Conservation (phyloP, 768 basidiomycete genomes). For the Pulveroboletus sp. region DNA sequence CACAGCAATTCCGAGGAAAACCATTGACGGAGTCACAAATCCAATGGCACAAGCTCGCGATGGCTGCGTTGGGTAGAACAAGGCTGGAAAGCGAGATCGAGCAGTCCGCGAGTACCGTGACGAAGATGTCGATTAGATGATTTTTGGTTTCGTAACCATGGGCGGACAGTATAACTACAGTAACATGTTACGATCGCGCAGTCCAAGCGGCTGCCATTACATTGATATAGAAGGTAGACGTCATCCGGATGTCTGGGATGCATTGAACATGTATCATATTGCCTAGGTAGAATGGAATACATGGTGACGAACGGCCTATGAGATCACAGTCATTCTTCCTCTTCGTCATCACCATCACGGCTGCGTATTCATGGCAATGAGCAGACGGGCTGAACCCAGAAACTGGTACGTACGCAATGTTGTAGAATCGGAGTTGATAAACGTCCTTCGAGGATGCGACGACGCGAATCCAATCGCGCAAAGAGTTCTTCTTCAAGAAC, state of each 20-base stretch:
- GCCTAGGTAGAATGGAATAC: slow-evolving; percentile 1
- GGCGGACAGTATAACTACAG: background rate
- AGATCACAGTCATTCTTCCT: slow-evolving; percentile 40
- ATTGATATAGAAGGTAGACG: background rate
- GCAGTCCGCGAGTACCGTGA: background rate
- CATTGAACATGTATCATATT: slow-evolving; percentile 9
- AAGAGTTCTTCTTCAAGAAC: slow-evolving; percentile 95
- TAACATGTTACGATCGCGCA: background rate
- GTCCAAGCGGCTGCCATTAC: background rate
- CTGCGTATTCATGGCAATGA: slow-evolving; percentile 22
- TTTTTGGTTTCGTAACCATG: background rate
- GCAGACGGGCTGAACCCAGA: background rate
- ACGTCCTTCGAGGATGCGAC: slow-evolving; percentile 91
- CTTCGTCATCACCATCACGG: slow-evolving; percentile 52
- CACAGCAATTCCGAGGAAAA: slow-evolving; percentile 64
- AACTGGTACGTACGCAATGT: slow-evolving; percentile 64
- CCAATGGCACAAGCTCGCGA: slow-evolving; percentile 70
- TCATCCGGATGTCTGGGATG: background rate
- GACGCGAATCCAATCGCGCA: slow-evolving; percentile 97
- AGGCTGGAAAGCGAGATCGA: slow-evolving; percentile 35
- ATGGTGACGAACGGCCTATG: background rate
- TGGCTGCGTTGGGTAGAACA: slow-evolving; percentile 55
- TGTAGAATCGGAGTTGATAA: slow-evolving; percentile 95
- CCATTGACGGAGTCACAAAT: slow-evolving; percentile 54
- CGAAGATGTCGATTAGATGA: slow-evolving; percentile 21